Base-by-base conservation (phyloP, 2,329 filamentous ascomycete genomes). In the Colletotrichum coccodes region DNA sequence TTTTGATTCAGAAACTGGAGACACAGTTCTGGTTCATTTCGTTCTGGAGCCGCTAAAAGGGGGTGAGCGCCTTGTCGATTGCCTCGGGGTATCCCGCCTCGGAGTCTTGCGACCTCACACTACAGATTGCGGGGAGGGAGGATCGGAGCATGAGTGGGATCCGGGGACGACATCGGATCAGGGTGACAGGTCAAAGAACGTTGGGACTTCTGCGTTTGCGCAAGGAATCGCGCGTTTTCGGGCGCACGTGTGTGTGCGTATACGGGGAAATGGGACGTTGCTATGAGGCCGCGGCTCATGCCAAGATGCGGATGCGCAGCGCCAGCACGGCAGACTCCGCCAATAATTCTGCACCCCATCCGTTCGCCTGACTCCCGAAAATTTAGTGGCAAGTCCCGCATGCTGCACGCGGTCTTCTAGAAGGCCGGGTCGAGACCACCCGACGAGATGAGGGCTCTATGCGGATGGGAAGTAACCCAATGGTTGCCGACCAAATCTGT, bases 201-300 rank as follows among this genome's bases (percentile, higher is more conserved):
- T 28, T 14, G 4, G 4, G 12, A 34, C 38, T 32, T 46, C 28
- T 18, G 47, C 18, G 18, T 32, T 44, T 16, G n/a, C 49, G 53
- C 30, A 30, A 36, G n/a, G n/a, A 47, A 26, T 57, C 18, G 46
- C 5, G 40, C 30, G 30, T 23, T 59, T 23, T n/a, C 30, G 2
- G 26, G 14, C 18, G 53, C 38, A 59, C 53, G 65, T 59, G 46
- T 34, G 32, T 16, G 23, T 32, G 49, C 18, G 28, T 18, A 47
- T 46, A 52, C 60, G 36, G 46, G 53, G 52, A 64, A 40, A 68
- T 54, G 64, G 60, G 53, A 64, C 60, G 60, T 62, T 59, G 44
- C 30, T 44, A 28, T 1, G 12, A 52, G 49, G 16, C 30, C 11
- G 49, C 23, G 32, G 16, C 30, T 12, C 32, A n/a, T 61, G 38